A percentile compares a stretch with the other conserved stretches of the same genome.
Evolutionary conservation across 148 eudicot species (phyloP).

Genomic region (Mesembryanthemum crystallinum): DNA sequence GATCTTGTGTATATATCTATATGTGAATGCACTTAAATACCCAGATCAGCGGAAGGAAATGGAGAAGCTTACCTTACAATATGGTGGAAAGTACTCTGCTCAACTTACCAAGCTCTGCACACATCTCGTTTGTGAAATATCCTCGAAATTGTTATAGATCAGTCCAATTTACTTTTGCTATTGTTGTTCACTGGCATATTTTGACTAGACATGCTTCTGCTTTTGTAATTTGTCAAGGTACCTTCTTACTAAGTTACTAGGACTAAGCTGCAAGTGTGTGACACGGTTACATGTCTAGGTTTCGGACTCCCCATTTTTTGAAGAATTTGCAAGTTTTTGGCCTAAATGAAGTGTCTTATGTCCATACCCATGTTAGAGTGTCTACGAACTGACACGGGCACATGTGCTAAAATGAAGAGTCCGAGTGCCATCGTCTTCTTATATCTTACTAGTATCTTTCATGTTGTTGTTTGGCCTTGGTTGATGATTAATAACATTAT

Average conservation of each 20-base stretch:
- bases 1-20: neutral
- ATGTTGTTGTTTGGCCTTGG: conserved; percentile 5
- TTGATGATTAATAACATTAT: neutral
- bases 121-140: conserved; percentile 94
- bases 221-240: neutral
- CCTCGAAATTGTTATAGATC: conserved; percentile 37
- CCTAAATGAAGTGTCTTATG: too few species aligned
- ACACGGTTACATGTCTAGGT: too few species aligned
- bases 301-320: too few species aligned
- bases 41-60: conserved; percentile 86
- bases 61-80: conserved; percentile 73
- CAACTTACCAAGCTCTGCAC: conserved; percentile 84
- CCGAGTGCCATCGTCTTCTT: neutral
- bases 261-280: too few species aligned
- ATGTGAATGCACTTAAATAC: neutral
- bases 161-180: neutral
- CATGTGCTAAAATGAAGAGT: too few species aligned
- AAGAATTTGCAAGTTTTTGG: too few species aligned
- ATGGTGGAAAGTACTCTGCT: conserved; percentile 97
- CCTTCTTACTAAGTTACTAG: neutral
- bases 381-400: too few species aligned
- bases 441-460: neutral
- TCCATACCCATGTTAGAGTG: too few species aligned
- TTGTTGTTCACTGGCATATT: neutral
- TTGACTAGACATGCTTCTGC: neutral